Evolutionary conservation across 2,329 filamentous ascomycete genomes (phyloP), one percentile per base, ranked within the genome.

Genomic region (Penicillium hesseltinei): DNA sequence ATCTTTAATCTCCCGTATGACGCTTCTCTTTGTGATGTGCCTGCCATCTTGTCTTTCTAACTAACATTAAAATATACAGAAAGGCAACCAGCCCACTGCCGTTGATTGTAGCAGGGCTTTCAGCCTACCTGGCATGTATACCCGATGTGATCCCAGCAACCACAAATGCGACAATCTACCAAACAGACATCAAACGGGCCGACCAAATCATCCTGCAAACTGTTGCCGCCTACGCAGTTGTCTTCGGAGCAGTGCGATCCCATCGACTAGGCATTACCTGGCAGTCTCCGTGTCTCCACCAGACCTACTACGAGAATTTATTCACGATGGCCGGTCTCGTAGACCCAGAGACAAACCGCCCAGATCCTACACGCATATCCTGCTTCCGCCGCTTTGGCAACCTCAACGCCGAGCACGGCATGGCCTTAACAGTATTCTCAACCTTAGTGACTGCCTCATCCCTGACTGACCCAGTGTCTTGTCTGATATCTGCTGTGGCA

Each of bases 391-490:
- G 77, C 6, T 75, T 85, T 3, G 82, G 82, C 64, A 80, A 84
- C 53, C 76, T 85, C 25, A 81, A 84, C 60, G 80, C 81, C 2
- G 83, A 86, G 62, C 83, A 86, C 65, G 84, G 84, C 58, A 81
- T 85, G 68, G 84, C 84, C 62, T 80, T 81, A 64, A 82, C 81
- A 2, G 84, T 82, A 0, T 82, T 83, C 1, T 81, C 82, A 1
- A 77, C 83, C 33, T 71, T 85, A 17, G 81, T 84, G 56, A 81
- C 84, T 21, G 82, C 83, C 8, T 82, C 79, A 54, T 81, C 81
- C 0, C 69, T 85, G 11, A 79, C 84, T 0, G 84, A 85, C 63
- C 82, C 83, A 0, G 68, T 84, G 75, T 72, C 71, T 58, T 82
- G 79, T 61, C 75, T 82, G 19, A 80, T 84, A 13, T 72, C 81